These are phyloP conservation scores for Ogataea haglerorum DNA, from an alignment of 805 yeast species.

Conservation along the genomic window DNA sequence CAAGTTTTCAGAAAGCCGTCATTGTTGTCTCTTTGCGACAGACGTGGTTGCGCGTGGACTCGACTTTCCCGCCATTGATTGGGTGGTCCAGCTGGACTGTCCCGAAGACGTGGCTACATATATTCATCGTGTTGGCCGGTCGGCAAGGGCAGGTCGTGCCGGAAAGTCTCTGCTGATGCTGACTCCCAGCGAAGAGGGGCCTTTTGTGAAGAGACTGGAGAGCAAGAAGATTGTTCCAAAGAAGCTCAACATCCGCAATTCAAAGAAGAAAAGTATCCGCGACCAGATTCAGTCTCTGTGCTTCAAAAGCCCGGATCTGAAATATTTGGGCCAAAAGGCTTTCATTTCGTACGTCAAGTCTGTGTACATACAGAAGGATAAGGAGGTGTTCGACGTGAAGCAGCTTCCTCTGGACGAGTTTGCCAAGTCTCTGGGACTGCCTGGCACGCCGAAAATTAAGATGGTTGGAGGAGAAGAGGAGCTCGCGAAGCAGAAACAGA, in stretches of 20 bases:
- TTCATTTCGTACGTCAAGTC: conserved; percentile 89
- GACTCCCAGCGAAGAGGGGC: conserved; percentile 78
- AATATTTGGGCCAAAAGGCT: conserved; percentile 93
- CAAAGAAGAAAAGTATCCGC: conserved; percentile 70
- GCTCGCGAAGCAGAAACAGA: conserved; percentile 51
- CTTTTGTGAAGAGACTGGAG: conserved; percentile 61
- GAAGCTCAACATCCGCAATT: conserved; percentile 68
- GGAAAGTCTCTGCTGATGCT: conserved; percentile 84
- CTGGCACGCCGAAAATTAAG: conserved; percentile 94
- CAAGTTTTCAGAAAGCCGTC: conserved; percentile 73
- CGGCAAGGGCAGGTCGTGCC: conserved; percentile 79
- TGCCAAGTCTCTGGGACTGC: conserved; percentile 87
- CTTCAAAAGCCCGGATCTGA: conserved; percentile 86
- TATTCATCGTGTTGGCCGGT: conserved; percentile 87
- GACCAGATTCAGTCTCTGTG: conserved; percentile 86
- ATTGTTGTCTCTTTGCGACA: conserved; percentile 82
- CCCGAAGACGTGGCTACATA: conserved; percentile 90
- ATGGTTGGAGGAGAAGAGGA: conserved; percentile 47
- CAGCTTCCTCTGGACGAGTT: conserved; percentile 75
- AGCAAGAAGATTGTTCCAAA: conserved; percentile 65
- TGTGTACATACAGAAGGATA: conserved; percentile 80
- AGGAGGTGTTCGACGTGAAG: conserved; percentile 75
- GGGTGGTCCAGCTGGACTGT: conserved; percentile 92
- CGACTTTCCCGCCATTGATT: conserved; percentile 88
- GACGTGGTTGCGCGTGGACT: conserved; percentile 91